Conservation (phyloP, 495 filamentous ascomycete genomes). For the Chaetomium tenue region DNA sequence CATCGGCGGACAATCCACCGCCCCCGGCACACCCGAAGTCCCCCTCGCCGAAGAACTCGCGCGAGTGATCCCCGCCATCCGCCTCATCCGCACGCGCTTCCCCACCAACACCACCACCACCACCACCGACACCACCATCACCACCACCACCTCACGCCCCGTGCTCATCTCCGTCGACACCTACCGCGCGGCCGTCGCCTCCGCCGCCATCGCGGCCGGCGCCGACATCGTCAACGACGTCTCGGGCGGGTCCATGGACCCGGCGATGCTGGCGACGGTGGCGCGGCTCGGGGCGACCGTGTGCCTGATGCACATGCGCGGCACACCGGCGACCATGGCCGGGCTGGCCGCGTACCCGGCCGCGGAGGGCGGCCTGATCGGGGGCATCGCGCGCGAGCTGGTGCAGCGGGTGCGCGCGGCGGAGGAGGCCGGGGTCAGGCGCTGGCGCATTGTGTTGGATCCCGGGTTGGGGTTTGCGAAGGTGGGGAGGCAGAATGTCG, state of each 20-base stretch:
- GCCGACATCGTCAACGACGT: slow-evolving; percentile 96
- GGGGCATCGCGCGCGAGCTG: slow-evolving; percentile 67
- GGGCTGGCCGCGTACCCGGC: slow-evolving; percentile 64
- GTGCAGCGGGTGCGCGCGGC: slow-evolving; percentile 68
- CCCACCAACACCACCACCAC: slow-evolving; percentile 48
- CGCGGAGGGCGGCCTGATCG: slow-evolving; percentile 59
- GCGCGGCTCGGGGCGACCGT: slow-evolving; percentile 78
- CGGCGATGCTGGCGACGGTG: slow-evolving; percentile 77
- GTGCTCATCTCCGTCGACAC: slow-evolving; percentile 86
- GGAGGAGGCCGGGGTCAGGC: slow-evolving; percentile 74
- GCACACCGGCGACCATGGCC: slow-evolving; percentile 81
- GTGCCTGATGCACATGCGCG: slow-evolving; percentile 94
- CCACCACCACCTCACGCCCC: slow-evolving; percentile 51
- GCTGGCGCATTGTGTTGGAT: slow-evolving; percentile 94
- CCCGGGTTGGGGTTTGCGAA: slow-evolving; percentile 95
- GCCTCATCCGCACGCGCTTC: slow-evolving; percentile 65
- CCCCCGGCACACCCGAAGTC: slow-evolving; percentile 68
- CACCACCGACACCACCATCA: too few relatives aligned
- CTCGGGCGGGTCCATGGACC: slow-evolving; percentile 75
- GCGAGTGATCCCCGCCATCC: slow-evolving; percentile 75
- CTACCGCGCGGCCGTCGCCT: slow-evolving; percentile 83
- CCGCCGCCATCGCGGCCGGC: slow-evolving; percentile 73
- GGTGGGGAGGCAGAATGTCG: slow-evolving; percentile 71
- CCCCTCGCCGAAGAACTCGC: slow-evolving; percentile 67
- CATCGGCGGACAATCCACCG: slow-evolving; percentile 88